These are phyloP conservation scores for Plasmodium billcollinsi DNA, from an alignment of 169 alveolate species.

Conservation along the genomic window DNA sequence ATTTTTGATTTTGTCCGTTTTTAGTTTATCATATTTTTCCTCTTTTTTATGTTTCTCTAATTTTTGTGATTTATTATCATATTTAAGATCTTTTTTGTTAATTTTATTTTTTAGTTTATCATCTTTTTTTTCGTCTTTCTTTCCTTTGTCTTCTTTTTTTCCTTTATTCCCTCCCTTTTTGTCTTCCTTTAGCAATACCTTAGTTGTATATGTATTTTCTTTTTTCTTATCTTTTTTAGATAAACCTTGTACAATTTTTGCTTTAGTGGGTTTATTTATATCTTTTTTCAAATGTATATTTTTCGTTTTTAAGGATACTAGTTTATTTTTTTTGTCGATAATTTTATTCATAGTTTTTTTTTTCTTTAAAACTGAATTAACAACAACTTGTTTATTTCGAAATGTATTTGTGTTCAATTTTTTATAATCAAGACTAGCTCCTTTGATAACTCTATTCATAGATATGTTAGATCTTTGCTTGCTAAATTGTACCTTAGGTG, in stretches of 20 bases:
- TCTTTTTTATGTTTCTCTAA: not conserved
- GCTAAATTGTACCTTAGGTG: conserved; percentile 49
- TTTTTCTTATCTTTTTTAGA: too few species aligned
- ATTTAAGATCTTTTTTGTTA: conserved; percentile 16
- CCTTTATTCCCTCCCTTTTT: conserved; percentile 22
- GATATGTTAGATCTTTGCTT: conserved; percentile 58
- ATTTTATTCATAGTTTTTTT: conserved; percentile 40
- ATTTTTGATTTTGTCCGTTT: conserved; percentile 26
- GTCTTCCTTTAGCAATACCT: not conserved
- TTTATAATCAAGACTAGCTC: conserved; percentile 52
- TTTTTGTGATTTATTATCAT: not conserved
- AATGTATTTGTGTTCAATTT: conserved; percentile 55
- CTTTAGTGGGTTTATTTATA: too few species aligned
- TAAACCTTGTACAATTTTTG: too few species aligned
- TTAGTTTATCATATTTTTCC: conserved; percentile 9
- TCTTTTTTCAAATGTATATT: conserved; percentile 4
- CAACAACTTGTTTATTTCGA: conserved; percentile 24
- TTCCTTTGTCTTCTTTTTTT: conserved; percentile 3
- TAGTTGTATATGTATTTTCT: too few species aligned
- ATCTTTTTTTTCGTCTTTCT: conserved; percentile 21
- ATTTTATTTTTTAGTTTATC: conserved; percentile 44
- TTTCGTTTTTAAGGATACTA: conserved; percentile 24
- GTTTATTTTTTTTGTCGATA: conserved; percentile 44
- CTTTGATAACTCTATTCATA: conserved; percentile 65
- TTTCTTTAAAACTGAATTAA: conserved; percentile 37